Base-by-base conservation (phyloP, 192 early-diverging fungal species). In the Podila clonocystis region DNA sequence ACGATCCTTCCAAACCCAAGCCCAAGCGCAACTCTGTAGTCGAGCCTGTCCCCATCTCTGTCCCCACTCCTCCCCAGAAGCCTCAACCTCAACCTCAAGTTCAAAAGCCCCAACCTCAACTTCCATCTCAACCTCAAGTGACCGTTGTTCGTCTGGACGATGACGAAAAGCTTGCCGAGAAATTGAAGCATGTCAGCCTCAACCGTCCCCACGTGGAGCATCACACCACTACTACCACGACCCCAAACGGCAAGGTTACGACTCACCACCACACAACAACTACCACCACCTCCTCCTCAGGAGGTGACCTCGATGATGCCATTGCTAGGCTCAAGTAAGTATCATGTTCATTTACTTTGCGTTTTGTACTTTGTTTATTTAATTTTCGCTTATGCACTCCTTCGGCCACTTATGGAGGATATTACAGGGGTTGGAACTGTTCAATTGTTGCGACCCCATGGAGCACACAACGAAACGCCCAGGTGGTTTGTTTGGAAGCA, bases 241-340 rank as follows among this genome's bases (percentile, higher is more conserved):
- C 59, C 12, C 22, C 26, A 11, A 31, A 55, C n/a, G 13, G 29
- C 52, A n/a, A 68, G 34, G 24, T 48, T 7, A 36, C 31, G 3
- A 52, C 60, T 9, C 52, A 58, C 29, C 50, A 64, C 2, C 62
- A 72, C 48, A 22, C 55, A n/a, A 29, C 67, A 22, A 28, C 59
- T 34, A 38, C 22, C 22, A 36, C 58, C n/a, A 36, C 58, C 31
- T 55, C 58, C 31, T 55, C 70, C 59, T 66, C 58, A 7, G 63
- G 63, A 6, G 73, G 63, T 26, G 15, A 9, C 0, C 48, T 58
- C 9, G 70, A 79, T n/a, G 75, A 79, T 50, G 57, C 75, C 50
- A 79, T 79, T 31, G 55, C 75, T 3, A 20, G 38, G 2, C 75
- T 79, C 65, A 67, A 72, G 75, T 79, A 72, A 72, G 75, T 70